Evolutionary conservation across 139 green algal species (phyloP), one percentile per base, ranked within the genome.

Genomic region (Haematococcus lacustris): DNA sequence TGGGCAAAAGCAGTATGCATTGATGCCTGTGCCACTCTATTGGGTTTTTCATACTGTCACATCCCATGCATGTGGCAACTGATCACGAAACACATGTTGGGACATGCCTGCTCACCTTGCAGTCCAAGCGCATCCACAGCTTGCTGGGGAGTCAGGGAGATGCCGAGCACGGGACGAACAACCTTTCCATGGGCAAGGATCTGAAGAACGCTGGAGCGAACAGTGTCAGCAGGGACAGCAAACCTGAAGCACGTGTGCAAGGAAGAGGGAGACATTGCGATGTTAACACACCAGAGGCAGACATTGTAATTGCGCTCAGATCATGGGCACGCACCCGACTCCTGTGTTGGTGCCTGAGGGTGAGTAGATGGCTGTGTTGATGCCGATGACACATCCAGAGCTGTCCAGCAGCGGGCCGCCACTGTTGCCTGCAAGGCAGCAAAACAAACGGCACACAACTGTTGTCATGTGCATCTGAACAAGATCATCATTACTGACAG

Each of bases 101-200:
- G n/a, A n/a, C n/a, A n/a, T n/a, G n/a, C n/a, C n/a, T n/a, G n/a
- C 66, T 38, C 62, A 87, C 82, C 83, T 33, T 88, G 82, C 21
- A 91, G 82, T 0, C 86, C 86, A 23, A 91, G 71, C 62, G 85
- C 73, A 71, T 89, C 80, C 3, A 82, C 82, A 0, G 85, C 87
- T 66, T 88, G 82, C 68, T 97, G 92, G 5, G 92, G 90, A 0
- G 92, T 91, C 78, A 97, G 96, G 38, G 84, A 81, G 73, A 97
- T 96, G 65, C 93, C 93, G 26, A 97, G 76, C 28, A 96, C 73
- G 1, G 92, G 92, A 9, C 91, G 76, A 30, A 89, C 82, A 33
- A 91, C 86, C 39, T 69, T 41, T 33, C 85, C 85, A 68, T 81
- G 89, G 61, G 70, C 34, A 57, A 97, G 88, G 71, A 97, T 95